Conservation (phyloP, 805 yeast genomes). For the Myxozyma monticola region DNA sequence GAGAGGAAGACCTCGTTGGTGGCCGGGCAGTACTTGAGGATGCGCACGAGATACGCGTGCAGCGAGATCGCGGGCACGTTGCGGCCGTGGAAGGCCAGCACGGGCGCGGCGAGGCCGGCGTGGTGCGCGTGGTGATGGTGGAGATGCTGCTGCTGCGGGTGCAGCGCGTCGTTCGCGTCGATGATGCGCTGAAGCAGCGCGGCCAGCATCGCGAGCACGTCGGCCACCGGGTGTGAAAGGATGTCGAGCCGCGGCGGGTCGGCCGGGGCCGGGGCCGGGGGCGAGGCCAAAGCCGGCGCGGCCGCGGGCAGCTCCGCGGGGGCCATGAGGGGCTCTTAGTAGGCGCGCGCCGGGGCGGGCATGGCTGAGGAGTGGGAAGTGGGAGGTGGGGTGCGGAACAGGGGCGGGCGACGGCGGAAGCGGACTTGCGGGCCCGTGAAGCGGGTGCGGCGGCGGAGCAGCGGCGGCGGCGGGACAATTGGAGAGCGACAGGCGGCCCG, state of each 20-base stretch:
- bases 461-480: too few species aligned
- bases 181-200: slow-evolving; percentile 82
- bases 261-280: slow-evolving; percentile 8
- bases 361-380: too few species aligned
- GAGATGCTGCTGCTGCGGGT: slow-evolving; percentile 45
- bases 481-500: too few species aligned
- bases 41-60: slow-evolving; percentile 84
- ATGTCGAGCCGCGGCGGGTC: slow-evolving; percentile 58
- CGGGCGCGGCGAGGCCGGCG: slow-evolving; percentile 20
- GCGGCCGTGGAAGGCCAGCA: slow-evolving; percentile 91
- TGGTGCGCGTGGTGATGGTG: slow-evolving; percentile 20
- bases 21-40: slow-evolving; percentile 96
- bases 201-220: slow-evolving; percentile 79
- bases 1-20: slow-evolving; percentile 94
- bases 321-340: too few species aligned
- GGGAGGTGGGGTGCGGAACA: neutral
- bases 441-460: too few species aligned
- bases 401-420: too few species aligned
- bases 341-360: too few species aligned
- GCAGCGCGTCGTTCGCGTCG: slow-evolving; percentile 83
- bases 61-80: slow-evolving; percentile 94
- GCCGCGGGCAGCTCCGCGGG: slow-evolving; percentile 7
- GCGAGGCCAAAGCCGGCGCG: slow-evolving; percentile 3
- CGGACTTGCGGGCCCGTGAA: too few species aligned
- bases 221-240: slow-evolving; percentile 78